phyloP scores from a whole-genome alignment of 768 basidiomycete genomes.

The Podaxis pistillaris region DNA sequence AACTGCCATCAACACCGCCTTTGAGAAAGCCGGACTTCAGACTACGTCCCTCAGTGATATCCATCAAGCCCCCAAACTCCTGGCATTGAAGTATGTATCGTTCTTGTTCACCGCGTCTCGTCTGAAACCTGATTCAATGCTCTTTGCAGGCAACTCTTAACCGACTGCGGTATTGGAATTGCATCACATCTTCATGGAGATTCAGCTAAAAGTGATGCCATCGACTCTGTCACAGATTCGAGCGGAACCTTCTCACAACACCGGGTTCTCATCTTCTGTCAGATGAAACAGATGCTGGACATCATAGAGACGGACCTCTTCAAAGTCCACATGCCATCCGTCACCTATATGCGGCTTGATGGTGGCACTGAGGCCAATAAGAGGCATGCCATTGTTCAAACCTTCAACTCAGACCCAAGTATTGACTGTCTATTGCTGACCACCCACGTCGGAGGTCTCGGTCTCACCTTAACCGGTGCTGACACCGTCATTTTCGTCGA shows the following conservation, averaged over 20 bases:
- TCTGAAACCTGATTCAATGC: not conserved
- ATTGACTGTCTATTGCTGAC: conserved; percentile 96
- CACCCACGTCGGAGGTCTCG: conserved; percentile 95
- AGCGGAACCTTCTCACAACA: conserved; percentile 82
- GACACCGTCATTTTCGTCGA: conserved; percentile 99
- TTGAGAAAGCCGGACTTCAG: conserved; percentile 53
- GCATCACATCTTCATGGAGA: conserved; percentile 43
- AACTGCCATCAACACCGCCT: conserved; percentile 53
- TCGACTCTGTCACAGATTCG: conserved; percentile 55
- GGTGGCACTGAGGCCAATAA: conserved; percentile 90
- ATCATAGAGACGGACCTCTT: conserved; percentile 95
- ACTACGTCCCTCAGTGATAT: conserved; percentile 65
- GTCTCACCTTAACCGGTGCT: conserved; percentile 93
- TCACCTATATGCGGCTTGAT: conserved; percentile 98
- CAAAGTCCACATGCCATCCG: conserved; percentile 87
- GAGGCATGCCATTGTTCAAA: conserved; percentile 95
- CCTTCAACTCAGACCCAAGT: conserved; percentile 96
- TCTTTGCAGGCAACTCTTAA: conserved; percentile 75
- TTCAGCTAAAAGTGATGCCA: conserved; percentile 63
- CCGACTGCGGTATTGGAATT: conserved; percentile 91
- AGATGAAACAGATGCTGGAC: conserved; percentile 99
- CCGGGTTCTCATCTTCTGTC: conserved; percentile 98
- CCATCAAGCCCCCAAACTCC: conserved; percentile 89
- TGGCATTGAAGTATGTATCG: conserved; percentile 75
- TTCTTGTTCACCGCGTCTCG: not conserved